Percentiles rank a stretch among this genome's conserved stretches.
Evolutionary conservation across 2,329 filamentous ascomycete genomes (phyloP).

Genomic region (Cladosporium colombiae): DNA sequence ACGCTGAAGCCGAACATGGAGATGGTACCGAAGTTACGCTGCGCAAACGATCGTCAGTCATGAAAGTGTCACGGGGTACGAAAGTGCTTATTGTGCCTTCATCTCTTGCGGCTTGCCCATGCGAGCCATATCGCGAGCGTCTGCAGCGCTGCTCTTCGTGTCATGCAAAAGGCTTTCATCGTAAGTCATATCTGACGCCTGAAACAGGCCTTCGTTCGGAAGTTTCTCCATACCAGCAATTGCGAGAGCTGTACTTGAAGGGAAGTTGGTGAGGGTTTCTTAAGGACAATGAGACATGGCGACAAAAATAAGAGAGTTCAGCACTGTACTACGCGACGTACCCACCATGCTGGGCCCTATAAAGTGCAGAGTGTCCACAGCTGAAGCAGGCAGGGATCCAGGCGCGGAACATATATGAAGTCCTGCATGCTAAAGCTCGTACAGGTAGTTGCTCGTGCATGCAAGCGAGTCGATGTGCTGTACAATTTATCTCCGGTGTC

Average conservation of each 20-base stretch:
- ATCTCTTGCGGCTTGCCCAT: constrained; percentile 22
- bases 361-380: neutral
- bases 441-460: neutral
- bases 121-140: constrained; percentile 21
- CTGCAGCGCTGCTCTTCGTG: neutral
- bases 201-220: neutral
- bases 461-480: neutral
- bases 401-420: neutral
- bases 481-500: neutral
- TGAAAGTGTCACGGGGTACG: accelerated
- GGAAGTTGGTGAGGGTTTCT: neutral
- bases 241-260: neutral
- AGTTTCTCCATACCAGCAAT: neutral
- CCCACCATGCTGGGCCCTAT: neutral
- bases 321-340: neutral
- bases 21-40: constrained; percentile 15
- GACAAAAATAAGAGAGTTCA: neutral
- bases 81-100: neutral
- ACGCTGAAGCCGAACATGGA: constrained; percentile 15
- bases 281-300: neutral
- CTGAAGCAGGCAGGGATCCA: neutral
- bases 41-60: neutral
- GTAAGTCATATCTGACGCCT: neutral
- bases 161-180: neutral
- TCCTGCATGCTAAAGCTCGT: neutral